phyloP scores from a whole-genome alignment of 2,329 filamentous ascomycete species.

The Falciphora oryzae region DNA sequence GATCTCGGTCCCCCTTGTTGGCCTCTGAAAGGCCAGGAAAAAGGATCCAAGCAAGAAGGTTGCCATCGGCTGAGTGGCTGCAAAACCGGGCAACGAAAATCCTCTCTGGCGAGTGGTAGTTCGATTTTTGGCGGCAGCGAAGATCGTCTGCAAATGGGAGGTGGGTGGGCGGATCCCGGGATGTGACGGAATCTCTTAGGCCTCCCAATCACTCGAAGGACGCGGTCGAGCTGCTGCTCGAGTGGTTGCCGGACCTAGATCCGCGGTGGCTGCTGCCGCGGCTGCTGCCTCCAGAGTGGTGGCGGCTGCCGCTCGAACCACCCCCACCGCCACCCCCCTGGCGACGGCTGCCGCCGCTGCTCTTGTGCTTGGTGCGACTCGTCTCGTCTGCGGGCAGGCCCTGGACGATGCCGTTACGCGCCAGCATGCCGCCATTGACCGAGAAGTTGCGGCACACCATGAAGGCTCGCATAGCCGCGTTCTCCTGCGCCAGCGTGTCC shows the following conservation, averaged over 20 bases:
- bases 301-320: conserved; percentile 29
- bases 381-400: conserved; percentile 54
- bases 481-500: conserved; percentile 79
- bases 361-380: conserved; percentile 39
- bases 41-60: no score
- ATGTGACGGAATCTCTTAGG: no score
- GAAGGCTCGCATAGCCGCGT: conserved; percentile 91
- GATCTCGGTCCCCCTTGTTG: no score
- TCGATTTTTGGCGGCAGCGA: no score
- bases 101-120: not conserved
- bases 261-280: conserved; percentile 29
- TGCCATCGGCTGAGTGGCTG: not conserved
- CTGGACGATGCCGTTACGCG: conserved; percentile 62
- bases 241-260: conserved; percentile 48
- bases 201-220: conserved; percentile 44
- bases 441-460: conserved; percentile 98
- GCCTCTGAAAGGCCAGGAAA: no score
- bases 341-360: conserved; percentile 39
- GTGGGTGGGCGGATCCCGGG: no score
- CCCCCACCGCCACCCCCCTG: conserved; percentile 20
- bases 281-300: conserved; percentile 19
- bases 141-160: no score
- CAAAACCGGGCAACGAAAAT: conserved; percentile 10
- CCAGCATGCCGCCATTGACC: conserved; percentile 88
- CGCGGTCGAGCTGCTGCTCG: conserved; percentile 56